Evolutionary conservation across 495 filamentous ascomycete genomes (phyloP).

Genomic region (Hypoxylon fragiforme): DNA sequence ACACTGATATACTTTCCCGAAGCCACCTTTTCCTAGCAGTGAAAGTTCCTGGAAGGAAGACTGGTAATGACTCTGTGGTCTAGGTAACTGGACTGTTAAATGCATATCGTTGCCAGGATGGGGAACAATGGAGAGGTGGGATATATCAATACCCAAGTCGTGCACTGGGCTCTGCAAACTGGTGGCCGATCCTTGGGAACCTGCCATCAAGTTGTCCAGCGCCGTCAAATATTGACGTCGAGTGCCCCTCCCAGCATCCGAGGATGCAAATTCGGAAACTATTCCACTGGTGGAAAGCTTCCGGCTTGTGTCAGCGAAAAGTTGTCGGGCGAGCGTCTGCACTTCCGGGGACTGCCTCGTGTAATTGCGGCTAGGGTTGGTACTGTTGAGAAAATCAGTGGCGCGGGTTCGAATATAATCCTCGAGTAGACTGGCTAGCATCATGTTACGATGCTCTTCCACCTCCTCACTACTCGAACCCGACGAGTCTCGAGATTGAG

Average conservation of each 20-base stretch:
- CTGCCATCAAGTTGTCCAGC: conserved; percentile 29
- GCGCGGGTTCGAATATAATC: conserved; percentile 37
- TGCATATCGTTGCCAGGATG: conserved; percentile 27
- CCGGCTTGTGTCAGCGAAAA: conserved; percentile 28
- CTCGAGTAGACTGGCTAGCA: conserved; percentile 39
- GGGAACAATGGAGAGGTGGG: conserved; percentile 24
- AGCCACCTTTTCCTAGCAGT: conserved; percentile 57
- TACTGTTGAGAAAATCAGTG: conserved; percentile 32
- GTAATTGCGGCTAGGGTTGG: conserved; percentile 30
- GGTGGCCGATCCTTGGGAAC: conserved; percentile 13
- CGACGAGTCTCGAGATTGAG: conserved; percentile 9
- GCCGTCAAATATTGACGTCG: conserved; percentile 33
- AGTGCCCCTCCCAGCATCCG: conserved; percentile 12
- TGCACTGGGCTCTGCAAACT: conserved; percentile 23
- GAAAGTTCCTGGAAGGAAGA: conserved; percentile 34
- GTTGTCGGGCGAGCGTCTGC: conserved; percentile 24
- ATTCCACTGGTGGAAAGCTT: conserved; percentile 32
- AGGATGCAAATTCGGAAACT: conserved; percentile 20
- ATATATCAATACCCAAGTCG: conserved; percentile 26
- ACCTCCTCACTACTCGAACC: conserved; percentile 9
- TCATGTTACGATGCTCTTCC: conserved; percentile 40
- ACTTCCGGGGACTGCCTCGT: conserved; percentile 36
- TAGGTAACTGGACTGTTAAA: conserved; percentile 16
- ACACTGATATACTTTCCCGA: conserved; percentile 59
- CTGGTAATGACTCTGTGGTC: conserved; percentile 29